A percentile compares a stretch with the other conserved stretches of the same genome.
Evolutionary conservation across 2,329 filamentous ascomycete genomes (phyloP).

Genomic region (Fusarium camptoceras): DNA sequence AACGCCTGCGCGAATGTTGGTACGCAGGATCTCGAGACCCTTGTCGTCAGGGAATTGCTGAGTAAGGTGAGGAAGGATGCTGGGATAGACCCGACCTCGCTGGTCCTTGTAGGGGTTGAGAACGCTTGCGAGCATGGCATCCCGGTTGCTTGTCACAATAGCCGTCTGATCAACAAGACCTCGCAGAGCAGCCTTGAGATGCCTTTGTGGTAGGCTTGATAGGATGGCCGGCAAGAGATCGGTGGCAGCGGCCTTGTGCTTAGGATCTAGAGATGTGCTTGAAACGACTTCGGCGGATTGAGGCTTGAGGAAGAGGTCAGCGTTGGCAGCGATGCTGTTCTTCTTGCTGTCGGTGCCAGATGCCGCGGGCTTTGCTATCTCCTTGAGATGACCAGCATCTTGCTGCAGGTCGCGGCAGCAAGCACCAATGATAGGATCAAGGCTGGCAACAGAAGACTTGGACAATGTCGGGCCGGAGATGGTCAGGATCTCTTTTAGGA

Average conservation of each 20-base stretch:
- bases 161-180: constrained; percentile 84
- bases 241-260: constrained; percentile 68
- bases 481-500: constrained; percentile 68
- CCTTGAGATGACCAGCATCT: constrained; percentile 61
- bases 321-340: constrained; percentile 67
- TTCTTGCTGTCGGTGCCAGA: constrained; percentile 50
- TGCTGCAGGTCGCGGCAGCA: constrained; percentile 81
- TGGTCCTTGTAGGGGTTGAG: constrained; percentile 78
- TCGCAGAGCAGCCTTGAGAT: constrained; percentile 77
- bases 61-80: constrained; percentile 83
- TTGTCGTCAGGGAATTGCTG: constrained; percentile 71
- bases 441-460: constrained; percentile 72
- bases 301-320: constrained; percentile 74
- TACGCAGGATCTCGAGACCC: constrained; percentile 77
- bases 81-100: constrained; percentile 73
- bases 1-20: constrained; percentile 63
- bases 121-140: constrained; percentile 83
- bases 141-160: constrained; percentile 74
- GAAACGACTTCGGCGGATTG: constrained; percentile 50
- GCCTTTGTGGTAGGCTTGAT: constrained; percentile 71
- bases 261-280: constrained; percentile 53
- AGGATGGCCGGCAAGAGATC: constrained; percentile 73
- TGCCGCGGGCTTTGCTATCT: constrained; percentile 49
- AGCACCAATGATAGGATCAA: constrained; percentile 71
- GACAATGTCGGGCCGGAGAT: constrained; percentile 74